These are phyloP conservation scores for Penicillium riverlandense DNA, from an alignment of 495 filamentous ascomycete species.

Conservation along the genomic window DNA sequence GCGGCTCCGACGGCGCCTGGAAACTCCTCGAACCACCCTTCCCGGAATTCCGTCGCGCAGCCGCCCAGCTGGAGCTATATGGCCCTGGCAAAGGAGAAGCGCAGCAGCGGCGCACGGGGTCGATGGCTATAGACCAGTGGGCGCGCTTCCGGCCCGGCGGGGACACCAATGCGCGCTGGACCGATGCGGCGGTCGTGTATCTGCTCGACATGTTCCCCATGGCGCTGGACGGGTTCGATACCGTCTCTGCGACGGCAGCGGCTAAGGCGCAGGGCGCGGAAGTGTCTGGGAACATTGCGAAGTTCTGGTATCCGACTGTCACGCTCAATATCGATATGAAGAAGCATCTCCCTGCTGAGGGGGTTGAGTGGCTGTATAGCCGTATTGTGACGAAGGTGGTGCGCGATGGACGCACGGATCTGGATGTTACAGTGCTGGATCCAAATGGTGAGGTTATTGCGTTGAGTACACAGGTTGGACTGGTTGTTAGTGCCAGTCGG, in stretches of 20 bases:
- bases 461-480: slow-evolving; percentile 53
- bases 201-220: slow-evolving; percentile 58
- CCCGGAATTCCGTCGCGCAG: slow-evolving; percentile 44
- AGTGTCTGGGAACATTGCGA: slow-evolving; percentile 14
- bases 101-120: slow-evolving; percentile 25
- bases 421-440: slow-evolving; percentile 57
- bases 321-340: slow-evolving; percentile 64
- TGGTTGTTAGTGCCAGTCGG: slow-evolving; percentile 49
- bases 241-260: slow-evolving; percentile 16
- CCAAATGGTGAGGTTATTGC: slow-evolving; percentile 51
- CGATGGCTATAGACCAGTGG: slow-evolving; percentile 58
- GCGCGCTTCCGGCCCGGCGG: slow-evolving; percentile 39
- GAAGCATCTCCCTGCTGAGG: slow-evolving; percentile 48
- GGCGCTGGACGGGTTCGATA: slow-evolving; percentile 42
- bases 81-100: slow-evolving; percentile 34
- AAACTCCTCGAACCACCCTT: slow-evolving; percentile 28
- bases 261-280: slow-evolving; percentile 10
- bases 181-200: slow-evolving; percentile 48
- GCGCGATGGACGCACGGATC: slow-evolving; percentile 55
- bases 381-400: slow-evolving; percentile 52
- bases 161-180: slow-evolving; percentile 43
- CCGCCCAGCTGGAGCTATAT: slow-evolving; percentile 47
- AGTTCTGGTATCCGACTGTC: slow-evolving; percentile 75
- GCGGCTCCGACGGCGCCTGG: slow-evolving; percentile 25
- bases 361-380: slow-evolving; percentile 59